phyloP scores from a whole-genome alignment of 495 filamentous ascomycete species.

The Penicillium goetzii region DNA sequence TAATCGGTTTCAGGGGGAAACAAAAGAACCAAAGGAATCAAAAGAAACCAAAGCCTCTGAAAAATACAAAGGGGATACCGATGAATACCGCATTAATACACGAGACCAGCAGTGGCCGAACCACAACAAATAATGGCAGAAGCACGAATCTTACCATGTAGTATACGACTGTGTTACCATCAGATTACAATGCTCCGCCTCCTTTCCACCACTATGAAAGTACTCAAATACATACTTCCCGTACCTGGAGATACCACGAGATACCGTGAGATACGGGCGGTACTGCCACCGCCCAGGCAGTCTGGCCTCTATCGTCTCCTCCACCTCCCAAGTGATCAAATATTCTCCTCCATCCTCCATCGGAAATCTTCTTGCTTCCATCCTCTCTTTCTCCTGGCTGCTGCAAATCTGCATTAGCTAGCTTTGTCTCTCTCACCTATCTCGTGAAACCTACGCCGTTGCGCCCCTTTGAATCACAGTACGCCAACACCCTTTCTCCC shows the following conservation, averaged over 20 bases:
- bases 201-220: neutral
- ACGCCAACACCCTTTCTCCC: constrained; percentile 37
- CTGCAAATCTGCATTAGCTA: constrained; percentile 27
- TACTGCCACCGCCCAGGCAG: constrained; percentile 37
- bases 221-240: neutral
- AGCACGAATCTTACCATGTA: neutral
- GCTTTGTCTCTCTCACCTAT: constrained; percentile 22
- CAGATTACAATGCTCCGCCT: neutral
- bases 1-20: constrained; percentile 5
- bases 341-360: constrained; percentile 29
- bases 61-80: constrained; percentile 1
- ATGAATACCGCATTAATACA: neutral
- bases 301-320: constrained; percentile 38
- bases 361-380: constrained; percentile 26
- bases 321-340: constrained; percentile 35
- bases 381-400: constrained; percentile 28
- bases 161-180: neutral
- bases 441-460: constrained; percentile 21
- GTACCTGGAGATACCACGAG: constrained; percentile 15
- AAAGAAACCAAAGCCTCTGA: neutral
- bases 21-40: too few relatives aligned
- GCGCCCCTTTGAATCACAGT: constrained; percentile 34
- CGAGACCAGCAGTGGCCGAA: neutral
- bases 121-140: constrained; percentile 4
- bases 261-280: constrained; percentile 24